phyloP scores from a whole-genome alignment of 495 filamentous ascomycete species.

The Oidiodendron maius region DNA sequence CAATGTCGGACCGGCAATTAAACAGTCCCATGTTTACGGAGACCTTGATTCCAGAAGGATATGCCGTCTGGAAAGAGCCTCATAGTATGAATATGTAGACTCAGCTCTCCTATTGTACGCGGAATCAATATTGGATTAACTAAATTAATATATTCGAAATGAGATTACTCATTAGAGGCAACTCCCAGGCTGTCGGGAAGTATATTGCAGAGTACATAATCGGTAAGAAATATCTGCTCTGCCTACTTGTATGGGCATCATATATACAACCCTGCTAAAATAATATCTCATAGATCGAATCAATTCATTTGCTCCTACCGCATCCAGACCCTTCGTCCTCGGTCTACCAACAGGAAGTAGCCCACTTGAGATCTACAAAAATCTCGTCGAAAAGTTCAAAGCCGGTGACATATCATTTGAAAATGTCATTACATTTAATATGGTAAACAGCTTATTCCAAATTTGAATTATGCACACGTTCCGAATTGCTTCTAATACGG shows the following conservation, averaged over 20 bases:
- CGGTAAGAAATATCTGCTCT: too few species aligned
- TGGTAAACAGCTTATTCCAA: conserved; percentile 47
- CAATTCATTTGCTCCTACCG: conserved; percentile 64
- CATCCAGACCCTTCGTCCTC: conserved; percentile 69
- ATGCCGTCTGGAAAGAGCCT: too few species aligned
- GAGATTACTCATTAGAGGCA: conserved; percentile 79
- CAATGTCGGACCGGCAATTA: too few species aligned
- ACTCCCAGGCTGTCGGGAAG: conserved; percentile 55
- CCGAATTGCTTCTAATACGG: conserved; percentile 1
- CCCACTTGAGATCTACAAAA: conserved; percentile 71
- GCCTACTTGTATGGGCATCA: too few species aligned
- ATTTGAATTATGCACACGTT: background rate
- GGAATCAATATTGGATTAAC: too few species aligned
- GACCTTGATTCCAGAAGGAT: too few species aligned
- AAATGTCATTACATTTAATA: conserved; percentile 88
- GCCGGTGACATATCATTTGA: conserved; percentile 76
- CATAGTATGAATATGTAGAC: too few species aligned
- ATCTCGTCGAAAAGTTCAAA: conserved; percentile 69
- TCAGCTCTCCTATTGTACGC: too few species aligned
- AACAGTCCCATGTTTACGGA: too few species aligned
- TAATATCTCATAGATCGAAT: conserved; percentile 48
- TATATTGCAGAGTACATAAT: conserved; percentile 84
- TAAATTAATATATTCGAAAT: too few species aligned
- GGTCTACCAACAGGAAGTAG: conserved; percentile 80
- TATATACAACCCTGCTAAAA: conserved; percentile 13